Evolutionary conservation across 352 stramenopile genomes (phyloP).

Genomic region (Globisporangium carolinianum): DNA sequence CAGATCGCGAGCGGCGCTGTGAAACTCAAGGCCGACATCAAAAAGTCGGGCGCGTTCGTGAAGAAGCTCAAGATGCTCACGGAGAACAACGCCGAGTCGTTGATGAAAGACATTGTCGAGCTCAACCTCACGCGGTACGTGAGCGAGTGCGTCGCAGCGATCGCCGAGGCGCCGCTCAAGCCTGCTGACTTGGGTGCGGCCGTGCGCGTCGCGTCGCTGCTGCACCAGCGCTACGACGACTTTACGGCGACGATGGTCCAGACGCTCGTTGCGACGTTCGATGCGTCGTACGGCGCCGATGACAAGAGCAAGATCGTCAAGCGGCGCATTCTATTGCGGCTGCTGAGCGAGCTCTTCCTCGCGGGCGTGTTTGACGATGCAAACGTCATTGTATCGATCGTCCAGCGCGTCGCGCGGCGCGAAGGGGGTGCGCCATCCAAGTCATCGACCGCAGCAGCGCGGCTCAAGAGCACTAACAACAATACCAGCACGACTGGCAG

Average conservation of each 20-base stretch:
- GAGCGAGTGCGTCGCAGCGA: slow-evolving; percentile 88
- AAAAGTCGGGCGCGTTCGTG: slow-evolving; percentile 97
- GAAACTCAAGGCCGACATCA: slow-evolving; percentile 96
- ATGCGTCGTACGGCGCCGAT: slow-evolving; percentile 46
- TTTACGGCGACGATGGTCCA: slow-evolving; percentile 66
- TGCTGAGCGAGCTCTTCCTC: slow-evolving; percentile 83
- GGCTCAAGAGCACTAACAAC: slow-evolving; percentile 43
- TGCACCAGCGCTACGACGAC: slow-evolving; percentile 91
- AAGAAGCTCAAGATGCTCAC: slow-evolving; percentile 92
- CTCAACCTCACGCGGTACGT: slow-evolving; percentile 94
- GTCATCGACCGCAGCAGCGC: slow-evolving; percentile 3
- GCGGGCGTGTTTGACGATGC: slow-evolving; percentile 74
- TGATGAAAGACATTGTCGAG: slow-evolving; percentile 83
- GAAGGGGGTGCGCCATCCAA: slow-evolving; percentile 36
- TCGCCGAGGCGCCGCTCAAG: slow-evolving; percentile 87
- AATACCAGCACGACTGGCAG: slow-evolving; percentile 27
- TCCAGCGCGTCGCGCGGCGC: slow-evolving; percentile 63
- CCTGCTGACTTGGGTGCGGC: slow-evolving; percentile 79
- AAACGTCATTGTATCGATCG: slow-evolving; percentile 65
- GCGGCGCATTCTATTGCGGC: slow-evolving; percentile 59
- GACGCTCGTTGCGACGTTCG: slow-evolving; percentile 50
- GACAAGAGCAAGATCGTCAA: slow-evolving; percentile 76
- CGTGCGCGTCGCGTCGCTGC: slow-evolving; percentile 76
- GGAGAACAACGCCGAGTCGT: slow-evolving; percentile 57
- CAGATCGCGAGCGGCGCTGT: slow-evolving; percentile 83